Conservation (phyloP, 345 rosid genomes). For the Camelina laxa region DNA sequence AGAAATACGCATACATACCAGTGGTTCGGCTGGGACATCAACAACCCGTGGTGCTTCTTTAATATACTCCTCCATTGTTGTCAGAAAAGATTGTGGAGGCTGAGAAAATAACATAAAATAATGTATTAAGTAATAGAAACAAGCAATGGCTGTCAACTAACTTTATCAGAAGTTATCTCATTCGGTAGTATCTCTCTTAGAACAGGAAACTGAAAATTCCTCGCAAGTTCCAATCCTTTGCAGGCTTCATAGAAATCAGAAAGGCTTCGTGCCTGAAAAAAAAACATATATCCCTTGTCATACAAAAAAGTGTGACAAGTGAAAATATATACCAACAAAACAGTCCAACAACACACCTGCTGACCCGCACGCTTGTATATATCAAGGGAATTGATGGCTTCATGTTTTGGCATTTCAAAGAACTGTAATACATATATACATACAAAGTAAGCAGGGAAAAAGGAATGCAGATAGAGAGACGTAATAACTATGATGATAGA, state of each 20-base stretch:
- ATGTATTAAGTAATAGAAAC: slow-evolving; percentile 3
- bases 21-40: slow-evolving; percentile 62
- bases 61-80: slow-evolving; percentile 97
- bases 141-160: neutral
- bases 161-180: neutral
- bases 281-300: slow-evolving; percentile 17
- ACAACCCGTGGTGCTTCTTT: slow-evolving; percentile 92
- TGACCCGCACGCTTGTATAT: slow-evolving; percentile 80
- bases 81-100: slow-evolving; percentile 97
- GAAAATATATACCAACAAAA: neutral
- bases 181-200: slow-evolving; percentile 74
- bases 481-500: slow-evolving; percentile 19
- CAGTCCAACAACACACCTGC: slow-evolving; percentile 64
- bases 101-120: slow-evolving; percentile 38
- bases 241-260: slow-evolving; percentile 94
- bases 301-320: neutral
- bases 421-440: slow-evolving; percentile 57
- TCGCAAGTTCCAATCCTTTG: slow-evolving; percentile 96
- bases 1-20: slow-evolving; percentile 63
- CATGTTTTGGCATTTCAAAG: slow-evolving; percentile 98
- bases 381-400: slow-evolving; percentile 83
- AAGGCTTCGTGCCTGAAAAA: slow-evolving; percentile 80
- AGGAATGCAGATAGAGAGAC: slow-evolving; percentile 8
- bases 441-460: slow-evolving; percentile 13
- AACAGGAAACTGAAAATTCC: slow-evolving; percentile 96